Conservation (phyloP, 164 flowering plant species). For the Magnolia kwangsiensis region DNA sequence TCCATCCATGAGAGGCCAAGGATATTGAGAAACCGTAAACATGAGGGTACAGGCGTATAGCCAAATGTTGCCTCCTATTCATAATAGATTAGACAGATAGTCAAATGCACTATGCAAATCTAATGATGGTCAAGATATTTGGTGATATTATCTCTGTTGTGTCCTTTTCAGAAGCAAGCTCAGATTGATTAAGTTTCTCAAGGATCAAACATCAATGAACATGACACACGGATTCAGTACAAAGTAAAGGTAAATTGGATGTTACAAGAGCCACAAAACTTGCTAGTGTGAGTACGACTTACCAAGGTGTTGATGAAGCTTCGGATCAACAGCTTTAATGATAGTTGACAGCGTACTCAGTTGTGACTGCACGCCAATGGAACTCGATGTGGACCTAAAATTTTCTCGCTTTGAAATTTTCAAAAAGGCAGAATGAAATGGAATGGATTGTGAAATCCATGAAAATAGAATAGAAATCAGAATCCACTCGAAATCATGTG, state of each 20-base stretch:
- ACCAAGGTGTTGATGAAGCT: conserved; percentile 95
- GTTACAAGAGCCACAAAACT: background rate
- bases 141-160: background rate
- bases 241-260: background rate
- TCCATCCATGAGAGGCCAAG: background rate
- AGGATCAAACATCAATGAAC: background rate
- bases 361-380: conserved; percentile 88
- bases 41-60: background rate
- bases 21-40: background rate
- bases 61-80: background rate
- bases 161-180: background rate
- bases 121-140: background rate
- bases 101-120: background rate
- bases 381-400: conserved; percentile 56
- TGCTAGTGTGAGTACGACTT: conserved; percentile 14
- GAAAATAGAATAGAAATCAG: background rate
- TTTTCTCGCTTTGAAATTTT: conserved; percentile 60
- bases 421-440: conserved; percentile 13
- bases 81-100: background rate
- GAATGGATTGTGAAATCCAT: conserved; percentile 9
- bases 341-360: conserved; percentile 59
- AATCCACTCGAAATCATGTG: background rate
- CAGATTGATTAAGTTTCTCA: background rate
- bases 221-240: background rate
- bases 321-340: conserved; percentile 76